Evolutionary conservation across 495 filamentous ascomycete genomes (phyloP).

Genomic region (Peziza echinospora): DNA sequence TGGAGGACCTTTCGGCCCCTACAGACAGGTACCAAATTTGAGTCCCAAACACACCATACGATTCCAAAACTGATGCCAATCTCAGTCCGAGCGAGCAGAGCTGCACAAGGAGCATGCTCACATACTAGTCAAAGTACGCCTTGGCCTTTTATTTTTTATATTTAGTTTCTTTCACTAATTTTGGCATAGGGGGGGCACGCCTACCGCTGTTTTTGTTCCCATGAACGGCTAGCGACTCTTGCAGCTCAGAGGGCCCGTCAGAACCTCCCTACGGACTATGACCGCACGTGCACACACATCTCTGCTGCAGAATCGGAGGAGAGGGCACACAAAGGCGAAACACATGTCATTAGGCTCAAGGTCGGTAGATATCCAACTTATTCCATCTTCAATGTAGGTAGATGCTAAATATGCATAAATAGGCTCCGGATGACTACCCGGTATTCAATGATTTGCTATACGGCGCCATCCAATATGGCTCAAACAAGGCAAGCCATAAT

Average conservation of each 20-base stretch:
- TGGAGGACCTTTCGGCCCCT: conserved; percentile 62
- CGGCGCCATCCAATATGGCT: conserved; percentile 33
- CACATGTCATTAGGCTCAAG: conserved; percentile 59
- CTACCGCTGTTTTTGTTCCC: conserved; percentile 82
- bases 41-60: background rate
- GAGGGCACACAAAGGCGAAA: conserved; percentile 41
- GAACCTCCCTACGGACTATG: conserved; percentile 48
- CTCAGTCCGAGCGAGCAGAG: conserved; percentile 54
- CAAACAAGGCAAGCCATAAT: conserved; percentile 20
- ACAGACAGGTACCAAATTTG: conserved; percentile 58
- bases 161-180: too few species aligned
- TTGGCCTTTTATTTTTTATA: too few species aligned
- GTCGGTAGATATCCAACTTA: background rate
- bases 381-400: too few species aligned
- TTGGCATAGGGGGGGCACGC: too few species aligned
- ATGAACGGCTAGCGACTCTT: conserved; percentile 42
- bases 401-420: too few species aligned
- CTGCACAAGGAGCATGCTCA: conserved; percentile 55
- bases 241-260: conserved; percentile 35
- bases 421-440: conserved; percentile 33
- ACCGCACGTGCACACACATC: conserved; percentile 52
- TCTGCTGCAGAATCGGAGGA: conserved; percentile 42
- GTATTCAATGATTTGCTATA: conserved; percentile 58
- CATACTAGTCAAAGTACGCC: conserved; percentile 33
- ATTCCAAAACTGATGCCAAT: conserved; percentile 8